Base-by-base conservation (phyloP, 225 moss, liverwort and hornwort genomes). In the Anthoceros angustus region DNA sequence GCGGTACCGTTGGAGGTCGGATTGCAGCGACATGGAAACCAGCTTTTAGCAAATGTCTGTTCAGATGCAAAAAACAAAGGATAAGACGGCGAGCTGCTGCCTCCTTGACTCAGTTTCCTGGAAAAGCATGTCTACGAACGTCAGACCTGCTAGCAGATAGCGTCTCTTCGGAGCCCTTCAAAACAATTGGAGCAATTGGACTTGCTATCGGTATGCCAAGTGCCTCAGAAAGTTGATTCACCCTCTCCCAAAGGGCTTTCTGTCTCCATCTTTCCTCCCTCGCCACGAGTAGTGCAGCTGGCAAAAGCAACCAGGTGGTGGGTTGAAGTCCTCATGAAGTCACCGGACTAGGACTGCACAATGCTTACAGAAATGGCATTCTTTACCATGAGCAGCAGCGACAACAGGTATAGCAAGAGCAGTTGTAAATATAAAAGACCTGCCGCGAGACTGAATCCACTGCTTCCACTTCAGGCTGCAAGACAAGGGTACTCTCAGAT, bases 11-110 rank as follows among this genome's bases (percentile, higher is more conserved):
- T 3, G 98, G 98, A 71, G 98, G 98, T 43, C 98, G 78, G 16
- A 98, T 98, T 42, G 98, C 87, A 64, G 91, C 83, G 20, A 92
- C 98, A 71, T 98, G 98, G 64, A 98, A 98, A 43, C 98, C 92
- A 68, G 80, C 74, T 63, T 65, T 86, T 8, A 98, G 78, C 66
- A 98, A 70, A 65, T 86, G 79, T 78, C 94, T 95, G 86, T 69
- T 83, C 16, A 14, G n/a, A 12, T 5, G 39, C 63, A 63, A 24
- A 9, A 60, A 61, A 66, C 61, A 26, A 48, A 11, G 42, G 63
- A 18, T 32, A 50, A 41, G 66, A 16, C 23, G 41, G 8, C 24
- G 24, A 12, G 48, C 24, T 60, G 61, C 67, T n/a, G 26, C 49
- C 66, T 71, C 72, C 62, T 20, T 61, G 66, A 46, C 39, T 62